Percentiles rank a stretch among this genome's conserved stretches.
These are phyloP conservation scores for Violaceomyces palustris DNA, from an alignment of 1,284 basidiomycete species.

Conservation along the genomic window DNA sequence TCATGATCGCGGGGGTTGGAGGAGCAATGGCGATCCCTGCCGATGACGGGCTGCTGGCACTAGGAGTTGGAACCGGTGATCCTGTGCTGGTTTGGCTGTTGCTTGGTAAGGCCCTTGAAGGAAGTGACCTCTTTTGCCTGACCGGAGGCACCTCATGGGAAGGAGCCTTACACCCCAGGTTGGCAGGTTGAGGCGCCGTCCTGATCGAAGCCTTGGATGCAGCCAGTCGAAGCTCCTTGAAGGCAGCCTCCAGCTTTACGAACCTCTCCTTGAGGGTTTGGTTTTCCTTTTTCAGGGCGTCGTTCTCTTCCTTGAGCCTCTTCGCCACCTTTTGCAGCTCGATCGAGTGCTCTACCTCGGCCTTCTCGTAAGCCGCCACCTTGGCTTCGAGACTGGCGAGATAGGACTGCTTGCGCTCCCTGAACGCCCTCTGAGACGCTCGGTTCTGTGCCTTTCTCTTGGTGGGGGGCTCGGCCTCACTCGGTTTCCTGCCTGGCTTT, in stretches of 20 bases:
- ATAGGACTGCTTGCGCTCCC: constrained; percentile 43
- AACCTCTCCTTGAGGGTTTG: constrained; percentile 18
- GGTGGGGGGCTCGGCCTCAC: constrained; percentile 43
- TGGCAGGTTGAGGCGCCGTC: neutral
- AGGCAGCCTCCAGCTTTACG: constrained; percentile 14
- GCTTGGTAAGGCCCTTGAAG: neutral
- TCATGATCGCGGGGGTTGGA: too few species aligned
- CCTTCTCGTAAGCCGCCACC: constrained; percentile 43
- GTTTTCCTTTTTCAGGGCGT: constrained; percentile 22
- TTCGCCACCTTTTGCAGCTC: constrained; percentile 46
- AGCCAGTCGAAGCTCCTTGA: neutral
- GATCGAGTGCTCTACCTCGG: constrained; percentile 39
- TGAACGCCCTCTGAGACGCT: constrained; percentile 44
- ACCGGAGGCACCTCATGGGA: neutral
- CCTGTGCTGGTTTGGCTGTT: neutral
- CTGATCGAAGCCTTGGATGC: neutral
- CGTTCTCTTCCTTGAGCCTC: constrained; percentile 36
- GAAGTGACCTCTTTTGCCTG: neutral
- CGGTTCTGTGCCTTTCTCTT: constrained; percentile 51
- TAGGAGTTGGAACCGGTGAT: neutral
- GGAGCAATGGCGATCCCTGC: too few species aligned
- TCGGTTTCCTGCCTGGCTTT: constrained; percentile 51
- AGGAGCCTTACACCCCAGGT: neutral
- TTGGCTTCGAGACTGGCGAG: constrained; percentile 41
- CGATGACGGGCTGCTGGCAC: too few species aligned